Conservation (phyloP, 352 stramenopile genomes). For the Phytophthora agathidicida region DNA sequence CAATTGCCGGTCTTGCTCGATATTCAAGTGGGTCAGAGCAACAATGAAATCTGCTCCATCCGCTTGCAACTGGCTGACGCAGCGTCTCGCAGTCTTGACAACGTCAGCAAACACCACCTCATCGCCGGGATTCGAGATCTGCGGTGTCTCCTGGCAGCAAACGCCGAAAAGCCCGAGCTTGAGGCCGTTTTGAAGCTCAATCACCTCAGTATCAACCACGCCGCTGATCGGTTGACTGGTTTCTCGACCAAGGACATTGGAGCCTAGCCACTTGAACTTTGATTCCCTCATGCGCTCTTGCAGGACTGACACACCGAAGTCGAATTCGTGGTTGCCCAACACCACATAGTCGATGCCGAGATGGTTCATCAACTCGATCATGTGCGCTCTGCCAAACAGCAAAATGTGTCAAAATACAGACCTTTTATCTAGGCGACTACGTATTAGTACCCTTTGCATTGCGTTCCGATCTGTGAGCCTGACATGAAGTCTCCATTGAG, state of each 20-base stretch:
- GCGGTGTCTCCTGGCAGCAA: conserved; percentile 68
- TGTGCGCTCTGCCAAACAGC: conserved; percentile 53
- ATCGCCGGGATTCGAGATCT: conserved; percentile 43
- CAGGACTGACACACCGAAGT: conserved; percentile 64
- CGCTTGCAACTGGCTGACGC: conserved; percentile 61
- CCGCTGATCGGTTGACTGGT: conserved; percentile 39
- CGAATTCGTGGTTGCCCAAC: conserved; percentile 84
- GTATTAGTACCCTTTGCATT: conserved; percentile 74
- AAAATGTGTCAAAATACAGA: not conserved
- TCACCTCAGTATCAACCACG: conserved; percentile 60
- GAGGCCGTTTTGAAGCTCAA: conserved; percentile 54
- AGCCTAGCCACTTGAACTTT: conserved; percentile 77
- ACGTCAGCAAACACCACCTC: conserved; percentile 60
- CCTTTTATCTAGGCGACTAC: too few relatives aligned
- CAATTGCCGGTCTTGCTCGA: conserved; percentile 76
- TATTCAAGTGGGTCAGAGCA: conserved; percentile 83
- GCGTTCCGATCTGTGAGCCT: conserved; percentile 61
- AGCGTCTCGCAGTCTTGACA: conserved; percentile 50
- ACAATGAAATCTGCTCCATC: conserved; percentile 85
- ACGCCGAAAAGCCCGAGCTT: conserved; percentile 80
- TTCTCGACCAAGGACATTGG: conserved; percentile 58
- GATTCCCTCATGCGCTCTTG: conserved; percentile 62
- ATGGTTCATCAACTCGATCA: conserved; percentile 82
- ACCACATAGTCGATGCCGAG: conserved; percentile 77
- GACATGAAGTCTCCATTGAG: conserved; percentile 85